phyloP scores from a whole-genome alignment of 1,139 yeast species.

The Yamadazyma triangularis region DNA sequence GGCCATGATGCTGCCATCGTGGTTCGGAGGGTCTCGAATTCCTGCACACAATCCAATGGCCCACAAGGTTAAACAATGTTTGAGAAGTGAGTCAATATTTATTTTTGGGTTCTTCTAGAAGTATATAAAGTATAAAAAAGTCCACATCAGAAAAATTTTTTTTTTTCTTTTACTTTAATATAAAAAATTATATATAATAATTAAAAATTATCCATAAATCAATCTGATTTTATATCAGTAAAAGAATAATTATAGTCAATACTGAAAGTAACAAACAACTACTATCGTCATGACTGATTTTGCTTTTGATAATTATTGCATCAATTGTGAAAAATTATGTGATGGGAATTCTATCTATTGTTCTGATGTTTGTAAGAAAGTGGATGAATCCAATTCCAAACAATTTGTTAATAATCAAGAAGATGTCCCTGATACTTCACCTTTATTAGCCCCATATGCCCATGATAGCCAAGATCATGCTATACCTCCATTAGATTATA shows the following conservation, averaged over 20 bases:
- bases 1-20: background rate
- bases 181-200: too few relatives aligned
- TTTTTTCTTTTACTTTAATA: background rate
- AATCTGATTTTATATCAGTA: too few relatives aligned
- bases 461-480: slow-evolving; percentile 1
- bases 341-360: slow-evolving; percentile 52
- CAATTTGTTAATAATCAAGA: background rate
- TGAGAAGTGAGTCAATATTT: background rate
- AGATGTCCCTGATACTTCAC: slow-evolving; percentile 1
- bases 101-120: background rate
- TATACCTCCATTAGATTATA: background rate
- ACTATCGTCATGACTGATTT: slow-evolving; percentile 11
- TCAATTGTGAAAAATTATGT: slow-evolving; percentile 61
- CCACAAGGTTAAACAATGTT: too few relatives aligned
- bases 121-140: background rate
- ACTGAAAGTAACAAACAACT: too few relatives aligned
- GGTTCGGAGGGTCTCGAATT: background rate
- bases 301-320: slow-evolving; percentile 58
- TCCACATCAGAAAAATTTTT: background rate
- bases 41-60: too few relatives aligned
- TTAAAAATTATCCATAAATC: too few relatives aligned
- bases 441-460: slow-evolving; percentile 11
- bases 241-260: too few relatives aligned
- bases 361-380: slow-evolving; percentile 49
- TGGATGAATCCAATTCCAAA: slow-evolving; percentile 30